phyloP scores from a whole-genome alignment of 306 rosid genomes.

The Pyrus pyrifolia region DNA sequence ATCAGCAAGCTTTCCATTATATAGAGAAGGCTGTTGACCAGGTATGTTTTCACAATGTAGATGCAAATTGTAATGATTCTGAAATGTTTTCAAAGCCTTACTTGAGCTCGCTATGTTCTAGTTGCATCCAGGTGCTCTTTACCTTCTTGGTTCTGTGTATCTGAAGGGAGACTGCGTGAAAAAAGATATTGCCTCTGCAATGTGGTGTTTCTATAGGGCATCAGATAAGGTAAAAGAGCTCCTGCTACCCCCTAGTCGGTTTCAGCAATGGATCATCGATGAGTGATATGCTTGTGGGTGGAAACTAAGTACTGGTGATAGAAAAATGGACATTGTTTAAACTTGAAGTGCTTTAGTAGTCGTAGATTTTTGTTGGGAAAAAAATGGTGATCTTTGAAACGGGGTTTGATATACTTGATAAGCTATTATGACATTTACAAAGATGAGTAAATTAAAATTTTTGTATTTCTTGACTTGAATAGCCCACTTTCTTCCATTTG shows the following conservation, averaged over 20 bases:
- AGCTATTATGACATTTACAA: background rate
- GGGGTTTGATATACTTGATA: background rate
- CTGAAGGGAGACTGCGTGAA: conserved; percentile 80
- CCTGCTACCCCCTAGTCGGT: background rate
- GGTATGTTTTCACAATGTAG: conserved; percentile 40
- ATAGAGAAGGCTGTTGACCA: conserved; percentile 92
- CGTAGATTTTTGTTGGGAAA: background rate
- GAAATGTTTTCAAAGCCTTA: conserved; percentile 29
- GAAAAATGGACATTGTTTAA: background rate
- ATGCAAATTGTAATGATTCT: conserved; percentile 6
- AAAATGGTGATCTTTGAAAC: background rate
- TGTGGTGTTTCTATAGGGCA: conserved; percentile 93
- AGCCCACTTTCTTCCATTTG: background rate
- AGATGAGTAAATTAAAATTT: background rate
- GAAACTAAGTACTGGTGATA: background rate
- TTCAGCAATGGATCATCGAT: background rate
- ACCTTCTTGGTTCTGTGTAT: conserved; percentile 84
- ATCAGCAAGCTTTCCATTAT: conserved; percentile 88
- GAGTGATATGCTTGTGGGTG: background rate
- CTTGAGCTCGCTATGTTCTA: conserved; percentile 29
- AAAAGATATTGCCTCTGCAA: conserved; percentile 66
- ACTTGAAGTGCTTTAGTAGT: background rate
- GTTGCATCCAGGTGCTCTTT: conserved; percentile 96
- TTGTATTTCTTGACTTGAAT: background rate
- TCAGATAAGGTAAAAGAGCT: conserved; percentile 65